These are phyloP conservation scores for Cylindricascospora bacillispora DNA, from an alignment of 1,139 yeast species.

Conservation along the genomic window DNA sequence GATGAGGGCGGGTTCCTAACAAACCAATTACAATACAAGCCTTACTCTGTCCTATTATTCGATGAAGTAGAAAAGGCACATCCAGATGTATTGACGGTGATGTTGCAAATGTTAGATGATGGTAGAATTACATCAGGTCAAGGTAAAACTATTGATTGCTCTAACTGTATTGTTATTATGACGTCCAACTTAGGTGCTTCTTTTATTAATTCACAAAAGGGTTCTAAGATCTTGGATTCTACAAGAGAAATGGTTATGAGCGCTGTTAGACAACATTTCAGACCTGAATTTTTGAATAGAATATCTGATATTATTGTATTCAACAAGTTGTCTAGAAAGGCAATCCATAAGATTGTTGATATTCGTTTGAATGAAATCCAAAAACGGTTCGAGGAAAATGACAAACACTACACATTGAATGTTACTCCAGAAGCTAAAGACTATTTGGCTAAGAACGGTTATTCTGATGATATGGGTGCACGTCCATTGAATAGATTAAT, in stretches of 20 bases:
- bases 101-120: slow-evolving; percentile 87
- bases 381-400: slow-evolving; percentile 69
- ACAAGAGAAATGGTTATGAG: slow-evolving; percentile 72
- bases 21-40: slow-evolving; percentile 79
- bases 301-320: slow-evolving; percentile 85
- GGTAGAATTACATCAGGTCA: slow-evolving; percentile 92
- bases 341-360: slow-evolving; percentile 82
- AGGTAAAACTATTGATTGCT: slow-evolving; percentile 86
- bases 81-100: slow-evolving; percentile 87
- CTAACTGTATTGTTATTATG: slow-evolving; percentile 88
- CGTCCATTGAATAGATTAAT: slow-evolving; percentile 92
- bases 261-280: slow-evolving; percentile 79
- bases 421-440: slow-evolving; percentile 66
- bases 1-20: slow-evolving; percentile 97
- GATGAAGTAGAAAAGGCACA: slow-evolving; percentile 99
- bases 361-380: slow-evolving; percentile 78
- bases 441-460: slow-evolving; percentile 73
- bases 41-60: slow-evolving; percentile 86
- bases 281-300: slow-evolving; percentile 96
- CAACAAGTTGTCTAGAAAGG: slow-evolving; percentile 82
- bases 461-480: slow-evolving; percentile 90
- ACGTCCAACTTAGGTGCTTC: slow-evolving; percentile 97
- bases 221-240: slow-evolving; percentile 48
- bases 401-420: slow-evolving; percentile 59
- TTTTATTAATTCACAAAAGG: slow-evolving; percentile 57